phyloP scores from a whole-genome alignment of 371 early-diverging fungal genomes.

The Mucor indicus region DNA sequence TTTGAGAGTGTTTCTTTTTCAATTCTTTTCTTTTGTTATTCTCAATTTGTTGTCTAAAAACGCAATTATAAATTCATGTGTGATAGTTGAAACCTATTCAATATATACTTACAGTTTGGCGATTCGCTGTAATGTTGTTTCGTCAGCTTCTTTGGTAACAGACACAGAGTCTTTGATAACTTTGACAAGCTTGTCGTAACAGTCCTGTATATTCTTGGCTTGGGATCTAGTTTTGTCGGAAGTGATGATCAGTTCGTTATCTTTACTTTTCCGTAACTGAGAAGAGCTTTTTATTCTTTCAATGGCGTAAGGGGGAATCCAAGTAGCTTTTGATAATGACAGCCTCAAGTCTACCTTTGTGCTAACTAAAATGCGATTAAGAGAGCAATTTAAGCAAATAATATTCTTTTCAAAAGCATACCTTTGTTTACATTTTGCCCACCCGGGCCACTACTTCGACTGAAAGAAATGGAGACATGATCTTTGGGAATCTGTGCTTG shows the following conservation, averaged over 20 bases:
- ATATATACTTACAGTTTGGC: conserved; percentile 54
- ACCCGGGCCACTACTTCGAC: conserved; percentile 74
- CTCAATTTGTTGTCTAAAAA: conserved; percentile 5
- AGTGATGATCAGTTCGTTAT: conserved; percentile 69
- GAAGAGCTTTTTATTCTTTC: conserved; percentile 33
- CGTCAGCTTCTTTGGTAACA: conserved; percentile 70
- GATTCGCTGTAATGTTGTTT: conserved; percentile 60
- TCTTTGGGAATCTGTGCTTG: conserved; percentile 33
- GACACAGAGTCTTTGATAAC: conserved; percentile 62
- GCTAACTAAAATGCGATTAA: conserved; percentile 54
- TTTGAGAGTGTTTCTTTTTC: conserved; percentile 37
- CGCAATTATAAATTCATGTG: background rate
- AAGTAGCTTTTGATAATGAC: conserved; percentile 57
- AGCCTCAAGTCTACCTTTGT: conserved; percentile 86
- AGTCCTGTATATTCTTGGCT: conserved; percentile 75
- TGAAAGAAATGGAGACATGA: conserved; percentile 28
- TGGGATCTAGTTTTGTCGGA: conserved; percentile 84
- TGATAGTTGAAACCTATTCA: background rate
- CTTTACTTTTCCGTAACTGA: conserved; percentile 58
- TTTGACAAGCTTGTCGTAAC: conserved; percentile 70
- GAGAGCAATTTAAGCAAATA: background rate
- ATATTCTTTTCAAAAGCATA: background rate
- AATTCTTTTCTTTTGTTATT: conserved; percentile 22
- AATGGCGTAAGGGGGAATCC: conserved; percentile 76
- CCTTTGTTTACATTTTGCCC: conserved; percentile 94